Percentiles rank a stretch among this genome's conserved stretches.
Conservation (phyloP, 768 basidiomycete species). For the Austroboletus eburneus region DNA sequence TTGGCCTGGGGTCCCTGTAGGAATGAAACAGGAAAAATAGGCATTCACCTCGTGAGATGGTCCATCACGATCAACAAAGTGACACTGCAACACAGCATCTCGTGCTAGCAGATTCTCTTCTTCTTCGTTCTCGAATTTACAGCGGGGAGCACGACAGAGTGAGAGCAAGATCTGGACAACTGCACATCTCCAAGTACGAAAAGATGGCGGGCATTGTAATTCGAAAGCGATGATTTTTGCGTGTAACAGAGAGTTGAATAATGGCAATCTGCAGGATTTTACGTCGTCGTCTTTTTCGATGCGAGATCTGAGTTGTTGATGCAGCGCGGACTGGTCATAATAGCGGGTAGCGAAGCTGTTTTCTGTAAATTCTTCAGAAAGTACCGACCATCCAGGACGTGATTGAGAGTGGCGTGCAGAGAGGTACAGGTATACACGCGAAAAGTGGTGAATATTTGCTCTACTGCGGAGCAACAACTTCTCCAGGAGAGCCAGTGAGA, state of each 20-base stretch:
- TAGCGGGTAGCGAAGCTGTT: too few species aligned
- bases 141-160: background rate
- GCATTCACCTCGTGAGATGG: too few species aligned
- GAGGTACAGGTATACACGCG: too few species aligned
- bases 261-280: conserved; percentile 10
- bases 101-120: background rate
- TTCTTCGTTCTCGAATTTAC: background rate
- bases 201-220: conserved; percentile 29
- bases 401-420: conserved; percentile 20
- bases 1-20: too few species aligned
- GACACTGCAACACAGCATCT: too few species aligned
- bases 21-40: too few species aligned
- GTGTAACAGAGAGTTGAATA: conserved; percentile 33
- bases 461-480: too few species aligned
- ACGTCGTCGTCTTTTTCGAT: conserved; percentile 32
- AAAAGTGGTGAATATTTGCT: too few species aligned
- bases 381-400: conserved; percentile 25
- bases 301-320: conserved; percentile 20
- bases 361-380: conserved; percentile 17
- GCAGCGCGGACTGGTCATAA: conserved; percentile 14
- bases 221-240: conserved; percentile 37
- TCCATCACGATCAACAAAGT: too few species aligned
- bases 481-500: conserved; percentile 11
- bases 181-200: conserved; percentile 37
- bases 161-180: conserved; percentile 33